These are phyloP conservation scores for Clohesyomyces aquaticus DNA, from an alignment of 495 filamentous ascomycete species.

Conservation along the genomic window DNA sequence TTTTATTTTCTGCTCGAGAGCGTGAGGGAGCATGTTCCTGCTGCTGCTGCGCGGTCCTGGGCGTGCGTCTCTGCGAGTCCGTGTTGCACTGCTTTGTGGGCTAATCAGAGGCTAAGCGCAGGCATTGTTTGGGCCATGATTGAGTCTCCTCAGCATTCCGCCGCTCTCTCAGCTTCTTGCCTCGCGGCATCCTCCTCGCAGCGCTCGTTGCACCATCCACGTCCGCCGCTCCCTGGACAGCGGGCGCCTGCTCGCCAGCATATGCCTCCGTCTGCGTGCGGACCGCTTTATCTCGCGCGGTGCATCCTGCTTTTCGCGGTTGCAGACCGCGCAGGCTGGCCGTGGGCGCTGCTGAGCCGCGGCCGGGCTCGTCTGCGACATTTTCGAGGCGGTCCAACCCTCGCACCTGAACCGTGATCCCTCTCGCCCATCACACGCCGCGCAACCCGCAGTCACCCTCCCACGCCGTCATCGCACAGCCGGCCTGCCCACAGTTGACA, in stretches of 20 bases:
- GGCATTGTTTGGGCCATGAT: constrained; percentile 16
- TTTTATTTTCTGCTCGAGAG: not conserved
- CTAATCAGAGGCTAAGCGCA: constrained; percentile 23
- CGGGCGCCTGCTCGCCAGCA: not conserved
- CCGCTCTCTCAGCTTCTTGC: not conserved
- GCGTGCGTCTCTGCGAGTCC: constrained; percentile 7
- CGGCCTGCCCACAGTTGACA: too few species aligned
- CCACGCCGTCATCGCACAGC: not conserved
- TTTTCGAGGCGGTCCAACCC: not conserved
- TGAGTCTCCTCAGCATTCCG: constrained; percentile 1
- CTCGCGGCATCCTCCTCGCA: not conserved
- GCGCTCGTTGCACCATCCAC: not conserved
- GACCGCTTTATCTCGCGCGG: constrained; percentile 9
- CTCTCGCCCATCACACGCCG: not conserved
- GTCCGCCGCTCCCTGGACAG: not conserved
- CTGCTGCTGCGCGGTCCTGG: not conserved
- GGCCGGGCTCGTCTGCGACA: not conserved
- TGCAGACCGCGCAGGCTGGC: not conserved
- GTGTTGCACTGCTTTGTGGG: constrained; percentile 21
- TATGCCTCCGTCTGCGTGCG: constrained; percentile 7
- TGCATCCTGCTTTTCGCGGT: not conserved
- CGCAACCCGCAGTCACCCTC: not conserved
- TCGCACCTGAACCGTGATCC: not conserved
- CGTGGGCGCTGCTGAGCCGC: not conserved
- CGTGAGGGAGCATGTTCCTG: not conserved